Evolutionary conservation across 352 stramenopile species (phyloP).

Genomic region (Globisporangium rhizosaccharum): DNA sequence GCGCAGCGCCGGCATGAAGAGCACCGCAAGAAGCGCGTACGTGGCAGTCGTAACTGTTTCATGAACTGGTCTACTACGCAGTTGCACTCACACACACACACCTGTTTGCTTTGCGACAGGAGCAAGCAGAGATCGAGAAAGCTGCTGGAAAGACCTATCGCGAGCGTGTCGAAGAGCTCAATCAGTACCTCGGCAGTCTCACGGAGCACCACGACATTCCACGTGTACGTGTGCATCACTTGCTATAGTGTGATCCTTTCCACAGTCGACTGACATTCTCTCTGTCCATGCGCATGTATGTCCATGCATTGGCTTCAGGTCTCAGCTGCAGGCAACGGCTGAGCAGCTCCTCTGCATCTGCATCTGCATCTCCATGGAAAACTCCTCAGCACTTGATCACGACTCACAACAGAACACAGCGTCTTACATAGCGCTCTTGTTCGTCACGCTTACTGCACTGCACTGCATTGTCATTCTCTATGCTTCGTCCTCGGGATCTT

Average conservation of each 20-base stretch:
- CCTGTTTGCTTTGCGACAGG: conserved; percentile 24
- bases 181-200: conserved; percentile 92
- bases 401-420: neutral
- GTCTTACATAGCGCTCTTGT: neutral
- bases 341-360: conserved; percentile 14
- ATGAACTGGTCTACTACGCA: neutral
- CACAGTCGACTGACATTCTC: neutral
- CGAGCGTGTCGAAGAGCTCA: conserved; percentile 95
- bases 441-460: neutral
- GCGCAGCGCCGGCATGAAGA: conserved; percentile 75
- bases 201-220: conserved; percentile 99
- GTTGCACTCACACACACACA: conserved; percentile 1
- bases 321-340: conserved; percentile 89
- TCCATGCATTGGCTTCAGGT: conserved; percentile 25
- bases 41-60: conserved; percentile 7
- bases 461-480: conserved; percentile 5
- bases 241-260: neutral
- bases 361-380: neutral
- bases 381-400: neutral
- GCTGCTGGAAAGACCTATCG: conserved; percentile 85
- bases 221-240: conserved; percentile 50
- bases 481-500: conserved; percentile 6
- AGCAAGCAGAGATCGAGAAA: conserved; percentile 85
- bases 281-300: neutral
- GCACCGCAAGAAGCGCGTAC: conserved; percentile 73